Percentiles rank a stretch among this genome's conserved stretches.
phyloP scores from a whole-genome alignment of 2,329 filamentous ascomycete genomes.

The Orbilia brochopaga region DNA sequence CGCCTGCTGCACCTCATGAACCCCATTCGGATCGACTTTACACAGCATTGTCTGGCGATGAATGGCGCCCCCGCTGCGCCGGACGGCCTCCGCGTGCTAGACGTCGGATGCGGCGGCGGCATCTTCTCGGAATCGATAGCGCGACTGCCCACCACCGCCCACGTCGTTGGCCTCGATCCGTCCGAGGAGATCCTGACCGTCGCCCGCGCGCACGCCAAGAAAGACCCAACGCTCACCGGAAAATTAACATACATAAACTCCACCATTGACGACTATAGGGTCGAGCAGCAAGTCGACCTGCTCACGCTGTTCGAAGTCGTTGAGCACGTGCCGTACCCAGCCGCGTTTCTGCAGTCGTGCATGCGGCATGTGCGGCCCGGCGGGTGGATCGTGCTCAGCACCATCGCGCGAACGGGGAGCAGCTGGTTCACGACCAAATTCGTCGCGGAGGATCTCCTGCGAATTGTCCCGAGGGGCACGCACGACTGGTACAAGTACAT shows the following conservation, averaged over 20 bases:
- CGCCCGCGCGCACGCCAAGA: conserved; percentile 75
- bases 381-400: conserved; percentile 90
- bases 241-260: conserved; percentile 76
- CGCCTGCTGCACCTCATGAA: conserved; percentile 97
- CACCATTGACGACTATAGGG: conserved; percentile 69
- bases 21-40: conserved; percentile 91
- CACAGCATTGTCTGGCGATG: conserved; percentile 71
- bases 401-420: conserved; percentile 85
- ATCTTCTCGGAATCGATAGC: conserved; percentile 92
- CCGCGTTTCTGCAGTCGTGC: conserved; percentile 73
- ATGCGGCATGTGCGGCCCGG: conserved; percentile 81
- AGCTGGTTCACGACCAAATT: conserved; percentile 93
- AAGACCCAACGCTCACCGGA: conserved; percentile 70
- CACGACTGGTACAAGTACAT: conserved; percentile 98
- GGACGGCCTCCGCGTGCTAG: conserved; percentile 73
- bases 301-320: conserved; percentile 92
- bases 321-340: conserved; percentile 83
- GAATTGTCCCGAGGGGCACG: conserved; percentile 88
- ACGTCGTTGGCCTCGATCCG: conserved; percentile 79
- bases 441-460: conserved; percentile 82
- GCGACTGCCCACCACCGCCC: conserved; percentile 67
- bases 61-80: not conserved
- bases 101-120: conserved; percentile 93
- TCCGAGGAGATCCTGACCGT: conserved; percentile 75
- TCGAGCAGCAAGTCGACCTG: conserved; percentile 70